These are phyloP conservation scores for Halenospora varia DNA, from an alignment of 495 filamentous ascomycete species.

Conservation along the genomic window DNA sequence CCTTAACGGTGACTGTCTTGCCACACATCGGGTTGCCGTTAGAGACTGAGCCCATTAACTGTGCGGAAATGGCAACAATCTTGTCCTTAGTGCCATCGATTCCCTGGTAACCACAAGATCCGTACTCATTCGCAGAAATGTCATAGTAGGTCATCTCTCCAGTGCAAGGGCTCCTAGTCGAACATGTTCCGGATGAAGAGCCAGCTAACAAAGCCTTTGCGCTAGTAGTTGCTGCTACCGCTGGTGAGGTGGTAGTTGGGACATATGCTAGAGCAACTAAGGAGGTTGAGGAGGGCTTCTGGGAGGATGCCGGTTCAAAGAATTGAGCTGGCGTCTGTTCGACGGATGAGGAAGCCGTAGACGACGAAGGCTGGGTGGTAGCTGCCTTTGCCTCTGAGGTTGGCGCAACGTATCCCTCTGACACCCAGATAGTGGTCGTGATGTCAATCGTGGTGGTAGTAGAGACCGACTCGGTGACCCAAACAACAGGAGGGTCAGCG, in stretches of 20 bases:
- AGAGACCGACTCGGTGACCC: constrained; percentile 41
- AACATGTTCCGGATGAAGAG: constrained; percentile 6
- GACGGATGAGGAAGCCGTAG: constrained; percentile 10
- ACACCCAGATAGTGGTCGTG: constrained; percentile 33
- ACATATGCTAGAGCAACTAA: not conserved
- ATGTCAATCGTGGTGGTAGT: constrained; percentile 31
- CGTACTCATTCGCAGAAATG: constrained; percentile 8
- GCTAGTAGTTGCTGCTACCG: not conserved
- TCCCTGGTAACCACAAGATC: constrained; percentile 19
- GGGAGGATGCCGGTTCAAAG: constrained; percentile 31
- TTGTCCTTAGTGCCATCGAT: constrained; percentile 17
- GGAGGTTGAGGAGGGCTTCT: constrained; percentile 2
- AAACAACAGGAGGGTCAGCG: constrained; percentile 15
- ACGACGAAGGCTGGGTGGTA: constrained; percentile 29
- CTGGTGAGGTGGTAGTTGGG: constrained; percentile 1
- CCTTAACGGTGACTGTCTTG: constrained; percentile 56
- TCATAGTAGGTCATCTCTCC: constrained; percentile 26
- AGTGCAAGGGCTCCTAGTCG: constrained; percentile 15
- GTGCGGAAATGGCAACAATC: constrained; percentile 22
- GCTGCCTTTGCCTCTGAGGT: constrained; percentile 33
- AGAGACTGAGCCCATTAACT: constrained; percentile 48
- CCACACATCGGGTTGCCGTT: constrained; percentile 60
- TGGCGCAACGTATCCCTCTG: constrained; percentile 17
- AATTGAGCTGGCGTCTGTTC: constrained; percentile 33
- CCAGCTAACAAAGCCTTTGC: constrained; percentile 4